phyloP scores from a whole-genome alignment of 768 basidiomycete genomes.

The Tulasnella sp. region DNA sequence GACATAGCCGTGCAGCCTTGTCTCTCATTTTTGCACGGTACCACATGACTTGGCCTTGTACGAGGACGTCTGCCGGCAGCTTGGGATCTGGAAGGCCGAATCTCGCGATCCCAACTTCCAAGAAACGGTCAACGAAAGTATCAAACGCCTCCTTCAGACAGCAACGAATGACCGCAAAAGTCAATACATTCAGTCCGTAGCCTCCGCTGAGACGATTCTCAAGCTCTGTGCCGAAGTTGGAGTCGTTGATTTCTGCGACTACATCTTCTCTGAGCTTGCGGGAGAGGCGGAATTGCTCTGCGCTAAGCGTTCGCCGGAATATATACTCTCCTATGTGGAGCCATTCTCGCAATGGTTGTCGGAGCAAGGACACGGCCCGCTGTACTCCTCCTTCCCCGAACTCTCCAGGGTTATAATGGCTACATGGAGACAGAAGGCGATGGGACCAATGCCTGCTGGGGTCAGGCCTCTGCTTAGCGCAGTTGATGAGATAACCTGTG shows the following conservation, averaged over 20 bases:
- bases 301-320: not conserved
- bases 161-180: not conserved
- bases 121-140: not conserved
- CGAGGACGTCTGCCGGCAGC: not conserved
- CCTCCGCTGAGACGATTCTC: not conserved
- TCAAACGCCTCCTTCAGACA: not conserved
- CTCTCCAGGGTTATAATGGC: not conserved
- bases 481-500: not conserved
- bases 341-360: not conserved
- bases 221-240: not conserved
- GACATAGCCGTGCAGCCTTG: not conserved
- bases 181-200: not conserved
- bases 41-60: not conserved
- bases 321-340: not conserved
- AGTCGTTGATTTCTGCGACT: not conserved
- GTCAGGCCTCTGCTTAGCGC: not conserved
- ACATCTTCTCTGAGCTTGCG: not conserved
- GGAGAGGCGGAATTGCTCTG: not conserved
- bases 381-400: not conserved
- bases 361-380: not conserved
- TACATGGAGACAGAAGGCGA: not conserved
- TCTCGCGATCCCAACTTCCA: not conserved
- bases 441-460: not conserved
- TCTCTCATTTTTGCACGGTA: not conserved
- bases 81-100: not conserved